These are phyloP conservation scores for Globisporangium takayamanum DNA, from an alignment of 352 stramenopile genomes.

Conservation along the genomic window DNA sequence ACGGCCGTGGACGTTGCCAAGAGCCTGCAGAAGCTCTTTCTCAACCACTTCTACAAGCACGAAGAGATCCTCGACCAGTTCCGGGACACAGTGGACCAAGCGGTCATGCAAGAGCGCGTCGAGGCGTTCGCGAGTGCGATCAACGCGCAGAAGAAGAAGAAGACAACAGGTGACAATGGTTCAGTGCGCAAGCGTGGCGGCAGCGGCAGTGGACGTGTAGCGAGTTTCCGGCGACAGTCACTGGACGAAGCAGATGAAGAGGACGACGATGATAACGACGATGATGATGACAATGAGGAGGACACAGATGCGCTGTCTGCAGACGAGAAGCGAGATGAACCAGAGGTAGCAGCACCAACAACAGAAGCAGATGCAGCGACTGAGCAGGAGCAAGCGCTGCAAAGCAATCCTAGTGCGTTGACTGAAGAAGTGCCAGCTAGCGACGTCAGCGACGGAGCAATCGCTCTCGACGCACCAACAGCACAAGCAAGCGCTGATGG, in stretches of 20 bases:
- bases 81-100: constrained; percentile 47
- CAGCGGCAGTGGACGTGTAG: background rate
- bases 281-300: background rate
- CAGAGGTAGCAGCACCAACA: background rate
- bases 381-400: background rate
- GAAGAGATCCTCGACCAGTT: constrained; percentile 57
- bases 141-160: constrained; percentile 20
- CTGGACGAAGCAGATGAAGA: background rate
- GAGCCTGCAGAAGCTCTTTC: constrained; percentile 53
- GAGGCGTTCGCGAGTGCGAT: constrained; percentile 56
- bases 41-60: constrained; percentile 64
- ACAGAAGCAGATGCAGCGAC: background rate
- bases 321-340: background rate
- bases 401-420: background rate
- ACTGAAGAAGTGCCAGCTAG: background rate
- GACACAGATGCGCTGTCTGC: background rate
- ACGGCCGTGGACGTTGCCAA: constrained; percentile 34
- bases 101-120: constrained; percentile 47
- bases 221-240: background rate
- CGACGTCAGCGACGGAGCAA: background rate
- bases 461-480: background rate
- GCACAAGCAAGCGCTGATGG: too few species aligned
- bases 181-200: background rate
- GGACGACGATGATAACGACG: background rate
- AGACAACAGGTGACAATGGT: background rate